Base-by-base conservation (phyloP, 2,329 filamentous ascomycete genomes). In the Pestalotiopsis sp. region DNA sequence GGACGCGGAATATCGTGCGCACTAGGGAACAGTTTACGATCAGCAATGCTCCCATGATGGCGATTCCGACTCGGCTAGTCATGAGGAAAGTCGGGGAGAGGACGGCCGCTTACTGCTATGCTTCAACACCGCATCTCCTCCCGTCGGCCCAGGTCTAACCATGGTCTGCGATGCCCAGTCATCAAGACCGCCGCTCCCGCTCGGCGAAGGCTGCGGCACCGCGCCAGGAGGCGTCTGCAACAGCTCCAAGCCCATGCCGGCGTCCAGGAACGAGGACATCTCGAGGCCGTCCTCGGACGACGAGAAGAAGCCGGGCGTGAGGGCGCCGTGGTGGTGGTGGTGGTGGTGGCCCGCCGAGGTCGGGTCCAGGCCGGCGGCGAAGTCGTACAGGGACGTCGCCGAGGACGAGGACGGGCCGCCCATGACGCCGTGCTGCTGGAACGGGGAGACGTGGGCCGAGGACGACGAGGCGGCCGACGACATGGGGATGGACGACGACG, bases 1-100 rank as follows among this genome's bases (percentile, higher is more conserved):
- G 72, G 4, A 78, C 73, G 61, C 79, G 75, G 17, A 81, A 74
- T 6, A 82, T 68, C 0, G 75, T 74, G 66, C 78, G 75, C 66
- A 68, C 66, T 67, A 25, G 12, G 23, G 23, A 45, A 38, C 20
- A n/a, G 36, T 23, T 11, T 14, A 6, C 17, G 12, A 9, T 23
- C 61, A 38, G 49, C 4, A 31, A 23, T 12, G 17, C 20, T 36
- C 9, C 31, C 7, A 36, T 9, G 6, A 36, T 36, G 31, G 31
- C 7, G 7, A 36, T 9, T 2, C 31, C 31, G 1, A 36, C 1
- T 9, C 31, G 31, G 31, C 31, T 11, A 36, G 7, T 36, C 7
- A 36, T 36, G 31, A 36, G 31, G 31, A 9, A 2, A 36, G 7
- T 36, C 45, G 2, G 38, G 36, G 57, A 41, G n/a, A 59, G 56